phyloP scores from a whole-genome alignment of 2,329 filamentous ascomycete genomes.

The Trichoderma breve region DNA sequence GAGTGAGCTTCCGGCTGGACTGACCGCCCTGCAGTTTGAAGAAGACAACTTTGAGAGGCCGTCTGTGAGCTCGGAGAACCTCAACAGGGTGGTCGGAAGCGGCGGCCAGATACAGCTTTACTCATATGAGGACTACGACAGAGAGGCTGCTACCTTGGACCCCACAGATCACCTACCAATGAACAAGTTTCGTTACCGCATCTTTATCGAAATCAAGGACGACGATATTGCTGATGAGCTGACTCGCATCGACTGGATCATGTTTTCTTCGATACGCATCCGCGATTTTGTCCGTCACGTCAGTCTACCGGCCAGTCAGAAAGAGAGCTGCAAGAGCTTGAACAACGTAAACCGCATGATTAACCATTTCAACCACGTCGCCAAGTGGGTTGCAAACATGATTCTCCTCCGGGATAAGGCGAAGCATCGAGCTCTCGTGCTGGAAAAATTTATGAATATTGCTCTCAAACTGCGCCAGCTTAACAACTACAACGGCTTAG shows the following conservation, averaged over 20 bases:
- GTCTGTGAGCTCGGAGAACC: constrained; percentile 46
- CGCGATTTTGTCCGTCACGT: constrained; percentile 92
- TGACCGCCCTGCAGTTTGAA: constrained; percentile 50
- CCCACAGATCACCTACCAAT: constrained; percentile 68
- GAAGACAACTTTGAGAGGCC: constrained; percentile 45
- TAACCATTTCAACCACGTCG: constrained; percentile 83
- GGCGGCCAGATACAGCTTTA: constrained; percentile 57
- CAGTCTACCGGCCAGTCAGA: constrained; percentile 67
- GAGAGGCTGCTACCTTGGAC: constrained; percentile 69
- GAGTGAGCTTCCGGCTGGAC: constrained; percentile 39
- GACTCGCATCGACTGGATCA: constrained; percentile 95
- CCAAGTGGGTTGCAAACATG: constrained; percentile 79
- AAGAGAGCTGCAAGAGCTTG: constrained; percentile 72
- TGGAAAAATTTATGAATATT: constrained; percentile 95
- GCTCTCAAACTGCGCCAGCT: constrained; percentile 81
- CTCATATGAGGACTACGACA: constrained; percentile 75
- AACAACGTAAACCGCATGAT: constrained; percentile 94
- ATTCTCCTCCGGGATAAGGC: constrained; percentile 89
- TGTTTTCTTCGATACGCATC: constrained; percentile 92
- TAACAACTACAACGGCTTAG: constrained; percentile 96
- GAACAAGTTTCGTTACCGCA: constrained; percentile 83
- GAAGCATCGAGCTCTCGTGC: constrained; percentile 84
- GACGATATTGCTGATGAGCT: constrained; percentile 87
- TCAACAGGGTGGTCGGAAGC: constrained; percentile 39
- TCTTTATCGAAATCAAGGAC: constrained; percentile 82